phyloP scores from a whole-genome alignment of 176 grass and related monocot species.

The Dactylis glomerata region DNA sequence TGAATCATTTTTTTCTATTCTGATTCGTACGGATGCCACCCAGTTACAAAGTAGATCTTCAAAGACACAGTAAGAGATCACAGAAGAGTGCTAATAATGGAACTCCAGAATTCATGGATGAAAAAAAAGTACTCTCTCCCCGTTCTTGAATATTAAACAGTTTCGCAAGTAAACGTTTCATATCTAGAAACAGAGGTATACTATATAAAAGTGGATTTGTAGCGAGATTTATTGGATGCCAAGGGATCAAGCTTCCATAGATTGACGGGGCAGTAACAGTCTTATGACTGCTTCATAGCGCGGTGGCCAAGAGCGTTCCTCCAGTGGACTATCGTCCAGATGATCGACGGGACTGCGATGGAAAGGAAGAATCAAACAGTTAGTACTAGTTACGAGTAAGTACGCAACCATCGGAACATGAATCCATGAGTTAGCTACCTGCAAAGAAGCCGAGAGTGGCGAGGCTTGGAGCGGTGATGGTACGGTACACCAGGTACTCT shows the following conservation, averaged over 20 bases:
- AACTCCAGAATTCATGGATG: too few relatives aligned
- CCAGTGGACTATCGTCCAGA: neutral
- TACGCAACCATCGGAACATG: neutral
- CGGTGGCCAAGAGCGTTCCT: neutral
- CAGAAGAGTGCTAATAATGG: too few relatives aligned
- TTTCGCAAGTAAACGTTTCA: too few relatives aligned
- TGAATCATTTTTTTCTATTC: too few relatives aligned
- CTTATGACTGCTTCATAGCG: neutral
- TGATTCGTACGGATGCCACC: too few relatives aligned
- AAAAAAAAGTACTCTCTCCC: too few relatives aligned
- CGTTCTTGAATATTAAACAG: too few relatives aligned
- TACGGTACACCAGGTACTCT: neutral
- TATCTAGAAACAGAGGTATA: too few relatives aligned
- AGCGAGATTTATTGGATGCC: neutral
- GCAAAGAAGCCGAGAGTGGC: neutral
- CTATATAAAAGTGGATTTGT: neutral
- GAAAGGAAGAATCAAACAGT: neutral
- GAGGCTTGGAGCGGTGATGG: neutral
- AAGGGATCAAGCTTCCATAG: neutral
- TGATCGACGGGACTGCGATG: neutral
- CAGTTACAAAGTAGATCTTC: too few relatives aligned
- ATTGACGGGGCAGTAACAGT: neutral
- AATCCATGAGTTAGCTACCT: neutral
- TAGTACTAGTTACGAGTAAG: neutral
- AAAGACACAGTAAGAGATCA: too few relatives aligned